phyloP scores from a whole-genome alignment of 805 yeast species.

The Ogataea methylovora region DNA sequence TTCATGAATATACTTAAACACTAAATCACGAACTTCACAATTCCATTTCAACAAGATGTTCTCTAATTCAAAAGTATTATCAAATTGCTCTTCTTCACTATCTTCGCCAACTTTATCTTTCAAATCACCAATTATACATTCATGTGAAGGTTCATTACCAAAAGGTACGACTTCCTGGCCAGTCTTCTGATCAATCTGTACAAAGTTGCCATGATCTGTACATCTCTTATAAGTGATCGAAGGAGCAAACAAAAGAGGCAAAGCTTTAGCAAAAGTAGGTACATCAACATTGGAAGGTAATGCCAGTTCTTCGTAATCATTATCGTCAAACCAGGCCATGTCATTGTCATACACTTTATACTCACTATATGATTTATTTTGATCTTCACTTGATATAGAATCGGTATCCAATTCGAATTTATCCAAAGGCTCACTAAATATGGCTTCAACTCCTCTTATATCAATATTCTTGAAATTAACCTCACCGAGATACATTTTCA shows the following conservation, averaged over 20 bases:
- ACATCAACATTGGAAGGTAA: constrained; percentile 28
- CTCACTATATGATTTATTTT: neutral
- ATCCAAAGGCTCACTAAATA: constrained; percentile 21
- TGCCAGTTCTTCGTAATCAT: constrained; percentile 56
- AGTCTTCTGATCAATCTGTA: constrained; percentile 16
- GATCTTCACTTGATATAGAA: neutral
- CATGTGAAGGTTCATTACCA: constrained; percentile 50
- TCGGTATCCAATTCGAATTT: constrained; percentile 3
- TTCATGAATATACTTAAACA: constrained; percentile 51
- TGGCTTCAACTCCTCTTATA: constrained; percentile 46
- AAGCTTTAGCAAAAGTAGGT: constrained; percentile 35
- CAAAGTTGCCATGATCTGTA: constrained; percentile 37
- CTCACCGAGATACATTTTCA: constrained; percentile 58
- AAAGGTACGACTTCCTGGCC: constrained; percentile 54
- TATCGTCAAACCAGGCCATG: constrained; percentile 50
- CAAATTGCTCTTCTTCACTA: constrained; percentile 25
- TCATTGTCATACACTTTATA: constrained; percentile 46
- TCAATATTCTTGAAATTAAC: constrained; percentile 50
- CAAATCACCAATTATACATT: constrained; percentile 47
- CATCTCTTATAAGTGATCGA: constrained; percentile 59
- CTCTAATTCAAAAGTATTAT: constrained; percentile 67
- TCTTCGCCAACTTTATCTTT: neutral
- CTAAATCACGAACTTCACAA: constrained; percentile 53
- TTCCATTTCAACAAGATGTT: constrained; percentile 77
- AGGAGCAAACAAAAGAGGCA: constrained; percentile 65